phyloP scores from a whole-genome alignment of 164 flowering plant species.

The Dillenia suffruticosa region DNA sequence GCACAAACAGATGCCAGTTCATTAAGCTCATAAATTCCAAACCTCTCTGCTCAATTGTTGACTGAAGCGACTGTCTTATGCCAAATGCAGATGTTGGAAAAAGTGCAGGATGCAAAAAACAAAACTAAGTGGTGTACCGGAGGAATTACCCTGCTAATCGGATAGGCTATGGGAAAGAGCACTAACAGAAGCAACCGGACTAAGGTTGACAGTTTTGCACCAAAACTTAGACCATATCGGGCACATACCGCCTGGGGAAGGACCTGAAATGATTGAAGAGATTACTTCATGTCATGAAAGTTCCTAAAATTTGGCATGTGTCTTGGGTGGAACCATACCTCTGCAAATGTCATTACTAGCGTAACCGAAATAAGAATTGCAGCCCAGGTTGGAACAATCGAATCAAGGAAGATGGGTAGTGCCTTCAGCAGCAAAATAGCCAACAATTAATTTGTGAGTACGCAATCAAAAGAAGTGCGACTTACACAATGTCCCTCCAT shows the following conservation, averaged over 20 bases:
- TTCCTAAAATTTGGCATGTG: background rate
- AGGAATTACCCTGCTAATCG: slow-evolving; percentile 60
- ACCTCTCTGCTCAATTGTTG: too few species aligned
- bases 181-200: slow-evolving; percentile 53
- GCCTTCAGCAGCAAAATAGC: slow-evolving; percentile 29
- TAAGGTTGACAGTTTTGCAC: slow-evolving; percentile 45
- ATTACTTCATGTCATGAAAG: background rate
- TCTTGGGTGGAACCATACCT: slow-evolving; percentile 30
- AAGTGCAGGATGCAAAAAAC: too few species aligned
- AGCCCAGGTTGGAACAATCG: slow-evolving; percentile 59
- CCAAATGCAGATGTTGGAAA: too few species aligned
- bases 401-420: slow-evolving; percentile 65
- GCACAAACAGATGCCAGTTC: too few species aligned
- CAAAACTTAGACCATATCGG: slow-evolving; percentile 59
- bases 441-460: background rate
- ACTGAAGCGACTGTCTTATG: too few species aligned
- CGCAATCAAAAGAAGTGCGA: background rate
- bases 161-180: slow-evolving; percentile 57
- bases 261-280: slow-evolving; percentile 26
- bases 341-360: slow-evolving; percentile 57
- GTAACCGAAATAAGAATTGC: slow-evolving; percentile 67
- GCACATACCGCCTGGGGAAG: slow-evolving; percentile 75
- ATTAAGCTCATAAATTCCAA: too few species aligned
- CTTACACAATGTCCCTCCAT: too few species aligned
- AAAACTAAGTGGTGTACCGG: too few species aligned